Base-by-base conservation (phyloP, 768 basidiomycete species). In the Wakefieldia striispora region DNA sequence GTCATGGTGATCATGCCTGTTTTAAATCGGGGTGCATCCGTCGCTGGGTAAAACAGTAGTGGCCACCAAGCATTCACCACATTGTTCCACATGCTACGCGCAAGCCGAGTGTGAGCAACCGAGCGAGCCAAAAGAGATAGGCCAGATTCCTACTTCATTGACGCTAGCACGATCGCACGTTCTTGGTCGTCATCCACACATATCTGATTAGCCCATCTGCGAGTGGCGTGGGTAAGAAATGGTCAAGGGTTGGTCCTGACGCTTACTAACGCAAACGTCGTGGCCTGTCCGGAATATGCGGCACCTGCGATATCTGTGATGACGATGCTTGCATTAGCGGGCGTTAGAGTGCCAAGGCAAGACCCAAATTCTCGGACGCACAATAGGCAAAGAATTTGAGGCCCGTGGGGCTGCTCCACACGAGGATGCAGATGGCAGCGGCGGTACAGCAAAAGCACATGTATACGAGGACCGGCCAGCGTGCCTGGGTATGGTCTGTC, bases 331-430 rank as follows among this genome's bases (percentile, higher is more conserved):
- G 16, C 16, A 6, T 14, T 16, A 44, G 44, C 7, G 19, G 19
- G 6, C 3, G 16, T n/a, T n/a, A n/a, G 23, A 26, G 26, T 14
- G 23, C 27, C 5, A 39, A 23, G 41, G 29, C 29, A 41, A 39
- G 48, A 12, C 11, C 14, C 14, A 14, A 33, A 33, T 19, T 14
- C n/a, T 36, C 17, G 40, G 33, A 72, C 75, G 51, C 50, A 80
- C 84, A 88, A 60, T 85, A 90, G 4, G 85, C 88, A 55, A 88
- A 86, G 65, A 84, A 88, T 54, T 84, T 84, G n/a, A 83, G 76
- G 1, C 74, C 78, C 0, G 69, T 79, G 4, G 86, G 80, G 47
- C 74, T 78, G 45, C 70, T 72, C 81, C 82, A 83, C 3, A 82
- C 75, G 26, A 88, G 70, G 43, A 89, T 75, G 59, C 78, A 80